Evolutionary conservation across 306 rosid species (phyloP).

Genomic region (Astragalus glycyphyllos): DNA sequence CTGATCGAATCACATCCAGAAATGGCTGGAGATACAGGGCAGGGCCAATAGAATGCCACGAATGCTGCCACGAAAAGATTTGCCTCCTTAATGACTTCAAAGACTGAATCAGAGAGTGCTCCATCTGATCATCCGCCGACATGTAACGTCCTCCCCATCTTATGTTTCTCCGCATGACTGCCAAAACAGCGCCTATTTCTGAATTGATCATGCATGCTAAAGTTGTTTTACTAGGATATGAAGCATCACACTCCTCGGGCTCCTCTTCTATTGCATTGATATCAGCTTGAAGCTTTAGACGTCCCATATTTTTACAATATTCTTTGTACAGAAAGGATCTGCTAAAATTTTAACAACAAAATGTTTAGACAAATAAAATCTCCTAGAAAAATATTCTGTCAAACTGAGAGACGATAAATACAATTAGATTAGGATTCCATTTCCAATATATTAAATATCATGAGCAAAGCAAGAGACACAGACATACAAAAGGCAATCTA

Average conservation of each 20-base stretch:
- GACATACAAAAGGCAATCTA: not conserved
- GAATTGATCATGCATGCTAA: slow-evolving; percentile 94
- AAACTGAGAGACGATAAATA: slow-evolving; percentile 19
- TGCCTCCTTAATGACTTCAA: slow-evolving; percentile 78
- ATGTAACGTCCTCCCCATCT: slow-evolving; percentile 94
- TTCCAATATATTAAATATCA: slow-evolving; percentile 6
- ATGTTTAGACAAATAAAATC: slow-evolving; percentile 12
- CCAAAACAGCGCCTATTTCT: slow-evolving; percentile 95
- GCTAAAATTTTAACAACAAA: not conserved
- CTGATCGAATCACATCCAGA: slow-evolving; percentile 90
- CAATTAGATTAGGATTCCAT: slow-evolving; percentile 1
- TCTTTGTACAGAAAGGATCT: slow-evolving; percentile 33
- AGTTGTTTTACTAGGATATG: slow-evolving; percentile 62
- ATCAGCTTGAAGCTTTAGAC: slow-evolving; percentile 66
- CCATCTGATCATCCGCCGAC: slow-evolving; percentile 93
- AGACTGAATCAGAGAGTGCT: slow-evolving; percentile 86
- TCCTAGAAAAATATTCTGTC: slow-evolving; percentile 1
- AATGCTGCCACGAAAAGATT: slow-evolving; percentile 82
- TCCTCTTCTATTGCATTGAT: slow-evolving; percentile 78
- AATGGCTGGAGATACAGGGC: slow-evolving; percentile 86
- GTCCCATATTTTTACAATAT: slow-evolving; percentile 58
- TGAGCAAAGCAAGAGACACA: not conserved
- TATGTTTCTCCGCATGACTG: slow-evolving; percentile 96
- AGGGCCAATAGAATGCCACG: slow-evolving; percentile 87
- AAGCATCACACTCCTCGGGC: slow-evolving; percentile 58